Conservation (phyloP, 2,329 filamentous ascomycete genomes). For the Xylaria sp. region DNA sequence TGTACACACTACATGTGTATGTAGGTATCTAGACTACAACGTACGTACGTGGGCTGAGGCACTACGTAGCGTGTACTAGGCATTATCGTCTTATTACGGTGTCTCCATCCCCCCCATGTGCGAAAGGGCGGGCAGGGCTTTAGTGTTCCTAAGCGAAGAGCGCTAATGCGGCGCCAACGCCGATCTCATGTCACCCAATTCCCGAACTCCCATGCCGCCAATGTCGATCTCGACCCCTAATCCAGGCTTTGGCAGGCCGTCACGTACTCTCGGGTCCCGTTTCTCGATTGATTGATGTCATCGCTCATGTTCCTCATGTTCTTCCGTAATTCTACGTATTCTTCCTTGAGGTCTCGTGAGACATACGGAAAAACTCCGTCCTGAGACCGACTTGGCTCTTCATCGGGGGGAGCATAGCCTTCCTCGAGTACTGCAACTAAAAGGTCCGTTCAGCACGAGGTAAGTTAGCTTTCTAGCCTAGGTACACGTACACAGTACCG, state of each 20-base stretch:
- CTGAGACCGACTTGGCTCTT: no score
- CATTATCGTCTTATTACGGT: slow-evolving; percentile 7
- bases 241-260: slow-evolving; percentile 22
- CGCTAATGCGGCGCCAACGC: slow-evolving; percentile 33
- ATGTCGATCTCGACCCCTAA: slow-evolving; percentile 27
- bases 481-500: no score
- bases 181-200: slow-evolving; percentile 34
- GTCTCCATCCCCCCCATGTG: slow-evolving; percentile 21
- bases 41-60: no score
- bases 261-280: slow-evolving; percentile 23
- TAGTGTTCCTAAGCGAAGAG: slow-evolving; percentile 31
- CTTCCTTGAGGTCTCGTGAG: slow-evolving; percentile 3
- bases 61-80: no score
- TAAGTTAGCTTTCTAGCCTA: no score
- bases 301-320: slow-evolving; percentile 15
- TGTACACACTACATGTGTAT: background rate
- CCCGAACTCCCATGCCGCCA: slow-evolving; percentile 26
- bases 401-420: no score
- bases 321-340: slow-evolving; percentile 10
- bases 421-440: no score
- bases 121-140: slow-evolving; percentile 15
- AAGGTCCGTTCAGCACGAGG: no score
- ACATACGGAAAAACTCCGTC: background rate
- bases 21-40: background rate
- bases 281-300: slow-evolving; percentile 23